Evolutionary conservation across 139 green algal species (phyloP).

Genomic region (Micromonas pusilla): DNA sequence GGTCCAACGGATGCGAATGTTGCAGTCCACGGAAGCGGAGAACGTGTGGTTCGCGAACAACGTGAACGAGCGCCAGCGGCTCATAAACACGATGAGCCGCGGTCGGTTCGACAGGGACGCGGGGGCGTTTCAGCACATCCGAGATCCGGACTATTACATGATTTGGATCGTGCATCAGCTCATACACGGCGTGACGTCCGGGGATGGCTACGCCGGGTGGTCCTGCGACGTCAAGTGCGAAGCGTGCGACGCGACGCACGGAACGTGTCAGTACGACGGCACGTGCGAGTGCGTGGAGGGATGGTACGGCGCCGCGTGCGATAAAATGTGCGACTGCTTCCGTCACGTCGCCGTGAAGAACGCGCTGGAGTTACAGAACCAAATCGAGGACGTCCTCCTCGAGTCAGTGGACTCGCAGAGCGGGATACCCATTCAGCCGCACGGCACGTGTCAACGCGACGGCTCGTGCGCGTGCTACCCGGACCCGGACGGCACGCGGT

Average conservation of each 20-base stretch:
- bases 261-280: constrained; percentile 29
- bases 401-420: neutral
- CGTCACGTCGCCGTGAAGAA: neutral
- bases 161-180: constrained; percentile 32
- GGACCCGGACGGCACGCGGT: constrained; percentile 15
- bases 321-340: constrained; percentile 26
- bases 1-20: neutral
- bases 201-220: constrained; percentile 18
- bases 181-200: constrained; percentile 21
- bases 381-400: neutral
- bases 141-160: constrained; percentile 7
- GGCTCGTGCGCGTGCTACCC: constrained; percentile 3
- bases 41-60: constrained; percentile 10
- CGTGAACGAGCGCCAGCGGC: constrained; percentile 17
- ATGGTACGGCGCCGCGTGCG: constrained; percentile 25
- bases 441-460: constrained; percentile 18
- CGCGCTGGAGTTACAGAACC: neutral
- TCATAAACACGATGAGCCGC: constrained; percentile 6
- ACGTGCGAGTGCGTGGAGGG: constrained; percentile 24
- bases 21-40: neutral
- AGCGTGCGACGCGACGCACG: constrained; percentile 19
- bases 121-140: neutral
- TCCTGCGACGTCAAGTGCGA: constrained; percentile 12
- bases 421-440: neutral
- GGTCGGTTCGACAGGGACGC: neutral